A percentile compares a stretch with the other conserved stretches of the same genome.
Conservation (phyloP, 768 basidiomycete genomes). For the Calocera cornea region DNA sequence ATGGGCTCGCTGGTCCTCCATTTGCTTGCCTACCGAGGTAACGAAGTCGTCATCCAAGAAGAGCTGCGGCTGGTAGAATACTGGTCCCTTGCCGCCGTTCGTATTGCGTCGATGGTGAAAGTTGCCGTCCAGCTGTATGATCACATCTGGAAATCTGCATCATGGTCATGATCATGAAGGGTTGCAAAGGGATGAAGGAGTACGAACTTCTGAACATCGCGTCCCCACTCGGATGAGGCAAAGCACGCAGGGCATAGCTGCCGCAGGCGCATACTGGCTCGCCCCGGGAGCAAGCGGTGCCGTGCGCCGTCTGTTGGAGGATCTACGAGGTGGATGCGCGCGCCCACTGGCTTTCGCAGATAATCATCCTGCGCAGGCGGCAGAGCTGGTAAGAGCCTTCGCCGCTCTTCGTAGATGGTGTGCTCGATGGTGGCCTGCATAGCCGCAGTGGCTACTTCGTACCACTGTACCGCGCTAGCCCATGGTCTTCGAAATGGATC, state of each 20-base stretch:
- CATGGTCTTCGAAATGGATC: neutral
- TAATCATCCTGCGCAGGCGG: neutral
- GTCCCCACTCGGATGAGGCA: neutral
- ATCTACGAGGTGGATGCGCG: neutral
- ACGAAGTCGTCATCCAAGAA: neutral
- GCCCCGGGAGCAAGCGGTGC: neutral
- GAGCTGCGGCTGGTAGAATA: neutral
- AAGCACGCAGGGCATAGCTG: conserved; percentile 6
- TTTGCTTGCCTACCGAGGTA: neutral
- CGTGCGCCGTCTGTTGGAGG: neutral
- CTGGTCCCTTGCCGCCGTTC: neutral
- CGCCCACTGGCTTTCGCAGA: neutral
- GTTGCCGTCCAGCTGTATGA: conserved; percentile 7
- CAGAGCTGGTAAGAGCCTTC: neutral
- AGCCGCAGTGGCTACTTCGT: neutral
- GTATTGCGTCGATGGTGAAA: conserved; percentile 6
- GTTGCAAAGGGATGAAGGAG: too few relatives aligned
- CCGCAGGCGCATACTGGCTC: neutral
- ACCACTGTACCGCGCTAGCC: neutral
- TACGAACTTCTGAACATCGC: neutral
- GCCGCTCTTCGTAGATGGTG: neutral
- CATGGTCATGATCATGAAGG: conserved; percentile 1
- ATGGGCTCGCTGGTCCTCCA: neutral
- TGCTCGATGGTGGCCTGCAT: neutral
- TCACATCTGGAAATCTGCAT: neutral